These are phyloP conservation scores for Podosphaera fusca DNA, from an alignment of 2,329 filamentous ascomycete species.

Conservation along the genomic window DNA sequence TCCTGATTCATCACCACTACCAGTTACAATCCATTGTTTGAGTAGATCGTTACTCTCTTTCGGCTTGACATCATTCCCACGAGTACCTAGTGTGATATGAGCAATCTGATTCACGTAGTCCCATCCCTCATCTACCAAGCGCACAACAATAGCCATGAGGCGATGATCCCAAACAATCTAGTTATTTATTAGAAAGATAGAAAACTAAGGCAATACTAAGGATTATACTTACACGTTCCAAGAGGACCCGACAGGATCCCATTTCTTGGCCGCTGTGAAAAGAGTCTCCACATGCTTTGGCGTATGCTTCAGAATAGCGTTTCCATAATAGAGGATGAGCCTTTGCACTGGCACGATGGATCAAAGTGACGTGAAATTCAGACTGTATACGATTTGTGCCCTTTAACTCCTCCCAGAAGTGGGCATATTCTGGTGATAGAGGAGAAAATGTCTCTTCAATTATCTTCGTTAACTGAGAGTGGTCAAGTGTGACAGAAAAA, in stretches of 20 bases:
- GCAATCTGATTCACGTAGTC: slow-evolving; percentile 55
- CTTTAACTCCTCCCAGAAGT: slow-evolving; percentile 55
- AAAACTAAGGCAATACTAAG: background rate
- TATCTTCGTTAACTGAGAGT: slow-evolving; percentile 26
- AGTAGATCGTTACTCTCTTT: slow-evolving; percentile 84
- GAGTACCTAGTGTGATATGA: slow-evolving; percentile 79
- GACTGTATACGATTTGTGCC: slow-evolving; percentile 52
- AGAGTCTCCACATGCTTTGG: slow-evolving; percentile 14
- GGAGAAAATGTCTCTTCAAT: slow-evolving; percentile 48
- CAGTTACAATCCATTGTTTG: slow-evolving; percentile 44
- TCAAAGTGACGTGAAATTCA: slow-evolving; percentile 84
- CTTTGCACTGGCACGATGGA: slow-evolving; percentile 47
- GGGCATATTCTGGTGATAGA: slow-evolving; percentile 25
- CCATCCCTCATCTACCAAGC: slow-evolving; percentile 41
- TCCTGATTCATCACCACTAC: slow-evolving; percentile 17
- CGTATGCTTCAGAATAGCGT: slow-evolving; percentile 39
- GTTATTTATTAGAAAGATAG: background rate
- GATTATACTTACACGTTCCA: slow-evolving; percentile 26
- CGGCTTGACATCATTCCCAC: slow-evolving; percentile 52
- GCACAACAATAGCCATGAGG: slow-evolving; percentile 77
- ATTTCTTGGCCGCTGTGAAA: slow-evolving; percentile 26
- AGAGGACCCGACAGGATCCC: slow-evolving; percentile 38
- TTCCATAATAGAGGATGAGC: slow-evolving; percentile 52
- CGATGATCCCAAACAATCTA: slow-evolving; percentile 58
- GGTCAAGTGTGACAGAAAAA: slow-evolving; percentile 33